These are phyloP conservation scores for Hypoxylon fragiforme DNA, from an alignment of 495 filamentous ascomycete genomes.

Conservation along the genomic window DNA sequence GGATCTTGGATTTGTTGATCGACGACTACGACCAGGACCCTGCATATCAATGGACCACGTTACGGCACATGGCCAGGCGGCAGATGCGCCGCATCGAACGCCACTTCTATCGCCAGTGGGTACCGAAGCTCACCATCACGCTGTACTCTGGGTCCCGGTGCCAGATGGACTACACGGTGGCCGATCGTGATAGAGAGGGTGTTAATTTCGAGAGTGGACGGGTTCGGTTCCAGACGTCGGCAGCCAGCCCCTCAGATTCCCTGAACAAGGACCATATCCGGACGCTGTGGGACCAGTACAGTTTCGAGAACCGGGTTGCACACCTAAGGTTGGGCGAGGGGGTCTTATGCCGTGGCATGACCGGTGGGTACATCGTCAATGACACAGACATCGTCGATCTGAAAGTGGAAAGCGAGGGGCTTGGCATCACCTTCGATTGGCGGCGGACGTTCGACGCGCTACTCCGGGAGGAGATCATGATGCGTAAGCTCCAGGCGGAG, in stretches of 20 bases:
- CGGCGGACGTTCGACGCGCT: constrained; percentile 20
- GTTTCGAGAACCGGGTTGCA: constrained; percentile 25
- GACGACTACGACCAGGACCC: constrained; percentile 28
- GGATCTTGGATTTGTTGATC: constrained; percentile 26
- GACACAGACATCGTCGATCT: constrained; percentile 25
- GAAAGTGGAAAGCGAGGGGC: constrained; percentile 19
- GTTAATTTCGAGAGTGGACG: constrained; percentile 1
- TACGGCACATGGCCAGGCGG: constrained; percentile 15
- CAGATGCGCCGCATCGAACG: constrained; percentile 29
- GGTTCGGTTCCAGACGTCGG: constrained; percentile 17
- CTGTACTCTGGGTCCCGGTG: constrained; percentile 26
- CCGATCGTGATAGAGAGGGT: neutral
- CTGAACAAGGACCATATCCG: constrained; percentile 17
- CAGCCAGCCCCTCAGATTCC: neutral
- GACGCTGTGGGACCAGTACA: constrained; percentile 20
- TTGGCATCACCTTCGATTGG: constrained; percentile 24
- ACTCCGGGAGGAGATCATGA: constrained; percentile 29
- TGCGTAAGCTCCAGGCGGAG: constrained; percentile 19
- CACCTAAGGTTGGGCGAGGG: constrained; percentile 27
- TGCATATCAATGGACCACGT: constrained; percentile 30
- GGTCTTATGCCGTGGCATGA: constrained; percentile 22
- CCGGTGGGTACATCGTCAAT: constrained; percentile 26
- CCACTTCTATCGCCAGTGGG: constrained; percentile 19
- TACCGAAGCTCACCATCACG: constrained; percentile 26
- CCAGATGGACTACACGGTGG: constrained; percentile 27